Conservation (phyloP, 768 basidiomycete genomes). For the Auricularia heimuer region DNA sequence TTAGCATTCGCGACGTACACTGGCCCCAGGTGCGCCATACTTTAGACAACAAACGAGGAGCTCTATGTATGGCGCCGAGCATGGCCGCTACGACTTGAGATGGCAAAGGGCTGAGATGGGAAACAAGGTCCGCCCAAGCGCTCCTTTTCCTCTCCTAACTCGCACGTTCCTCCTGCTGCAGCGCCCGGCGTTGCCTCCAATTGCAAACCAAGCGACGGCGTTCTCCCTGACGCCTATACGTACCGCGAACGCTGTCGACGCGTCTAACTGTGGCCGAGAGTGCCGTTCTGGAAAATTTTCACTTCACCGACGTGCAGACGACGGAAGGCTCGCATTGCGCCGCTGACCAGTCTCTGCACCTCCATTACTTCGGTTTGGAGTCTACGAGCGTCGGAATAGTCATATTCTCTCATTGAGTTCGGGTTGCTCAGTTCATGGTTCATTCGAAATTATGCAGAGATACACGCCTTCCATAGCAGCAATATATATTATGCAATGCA, state of each 20-base stretch:
- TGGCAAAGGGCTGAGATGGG: constrained; percentile 5
- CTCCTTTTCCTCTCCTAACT: background rate
- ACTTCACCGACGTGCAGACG: constrained; percentile 43
- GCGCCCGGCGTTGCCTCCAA: background rate
- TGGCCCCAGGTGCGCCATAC: background rate
- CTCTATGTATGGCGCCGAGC: constrained; percentile 44
- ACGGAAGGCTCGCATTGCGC: constrained; percentile 43
- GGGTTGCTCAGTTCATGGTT: constrained; percentile 46
- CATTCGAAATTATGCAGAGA: constrained; percentile 76
- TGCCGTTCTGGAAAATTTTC: background rate
- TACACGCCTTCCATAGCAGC: constrained; percentile 31
- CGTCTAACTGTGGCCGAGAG: background rate
- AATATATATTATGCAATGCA: constrained; percentile 3
- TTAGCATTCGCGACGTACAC: background rate
- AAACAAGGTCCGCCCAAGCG: background rate
- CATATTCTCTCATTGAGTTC: constrained; percentile 73
- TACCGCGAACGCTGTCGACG: background rate
- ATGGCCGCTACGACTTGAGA: constrained; percentile 34
- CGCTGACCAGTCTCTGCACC: constrained; percentile 64
- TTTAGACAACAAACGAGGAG: background rate
- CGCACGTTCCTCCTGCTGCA: background rate
- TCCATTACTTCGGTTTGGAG: constrained; percentile 23
- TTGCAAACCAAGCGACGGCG: background rate
- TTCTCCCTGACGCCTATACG: background rate
- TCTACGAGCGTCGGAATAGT: constrained; percentile 54